These are phyloP conservation scores for Sporothrix variecibatus DNA, from an alignment of 2,329 filamentous ascomycete genomes.

Conservation along the genomic window DNA sequence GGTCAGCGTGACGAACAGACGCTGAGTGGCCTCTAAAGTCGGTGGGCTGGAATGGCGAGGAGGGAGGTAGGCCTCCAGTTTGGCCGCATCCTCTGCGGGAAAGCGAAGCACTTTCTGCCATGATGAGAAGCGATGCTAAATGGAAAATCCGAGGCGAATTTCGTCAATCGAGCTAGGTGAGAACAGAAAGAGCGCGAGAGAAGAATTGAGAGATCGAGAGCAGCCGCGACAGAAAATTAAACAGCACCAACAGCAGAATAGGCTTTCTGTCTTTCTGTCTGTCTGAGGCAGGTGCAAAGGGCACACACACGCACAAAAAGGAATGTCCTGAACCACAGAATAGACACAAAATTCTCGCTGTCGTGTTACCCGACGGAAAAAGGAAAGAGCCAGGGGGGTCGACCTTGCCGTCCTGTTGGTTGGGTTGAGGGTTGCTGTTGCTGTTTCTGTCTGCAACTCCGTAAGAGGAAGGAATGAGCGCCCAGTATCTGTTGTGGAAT, in stretches of 20 bases:
- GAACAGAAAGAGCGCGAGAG: neutral
- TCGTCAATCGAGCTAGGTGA: neutral
- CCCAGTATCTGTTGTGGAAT: neutral
- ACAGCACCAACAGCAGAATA: neutral
- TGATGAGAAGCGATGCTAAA: conserved; percentile 7
- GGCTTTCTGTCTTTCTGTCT: neutral
- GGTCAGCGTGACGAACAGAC: conserved; percentile 72
- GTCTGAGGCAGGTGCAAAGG: neutral
- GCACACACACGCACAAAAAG: neutral
- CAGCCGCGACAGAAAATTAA: neutral
- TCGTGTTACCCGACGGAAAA: conserved; percentile 5
- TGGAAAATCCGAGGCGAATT: neutral
- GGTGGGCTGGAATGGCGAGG: neutral
- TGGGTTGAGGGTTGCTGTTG: neutral
- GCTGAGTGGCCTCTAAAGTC: neutral
- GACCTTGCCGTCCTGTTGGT: neutral
- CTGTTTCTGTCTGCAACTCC: conserved; percentile 11
- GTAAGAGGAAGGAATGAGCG: conserved; percentile 11
- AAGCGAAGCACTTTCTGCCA: conserved; percentile 33
- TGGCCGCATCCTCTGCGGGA: conserved; percentile 31
- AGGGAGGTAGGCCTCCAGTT: conserved; percentile 34
- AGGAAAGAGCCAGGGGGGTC: conserved; percentile 8
- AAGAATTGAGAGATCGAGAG: neutral
- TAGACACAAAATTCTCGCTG: neutral
- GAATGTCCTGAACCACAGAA: neutral